A percentile compares a stretch with the other conserved stretches of the same genome.
phyloP scores from a whole-genome alignment of 805 yeast genomes.

The Jamesozyma lodderae region DNA sequence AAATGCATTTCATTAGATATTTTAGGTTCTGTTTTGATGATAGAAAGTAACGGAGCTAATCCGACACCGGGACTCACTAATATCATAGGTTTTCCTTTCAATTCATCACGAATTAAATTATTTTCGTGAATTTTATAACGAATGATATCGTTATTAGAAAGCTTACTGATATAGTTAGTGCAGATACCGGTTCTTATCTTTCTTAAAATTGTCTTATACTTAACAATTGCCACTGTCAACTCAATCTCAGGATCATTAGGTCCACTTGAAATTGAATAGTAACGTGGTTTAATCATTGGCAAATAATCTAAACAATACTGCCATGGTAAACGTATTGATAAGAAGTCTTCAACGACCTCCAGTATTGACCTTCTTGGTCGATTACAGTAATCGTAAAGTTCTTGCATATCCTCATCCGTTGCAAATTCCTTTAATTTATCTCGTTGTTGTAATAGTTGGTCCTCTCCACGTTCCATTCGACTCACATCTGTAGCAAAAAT shows the following conservation, averaged over 20 bases:
- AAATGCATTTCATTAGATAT: conserved; percentile 33
- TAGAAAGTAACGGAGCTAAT: conserved; percentile 79
- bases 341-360: conserved; percentile 79
- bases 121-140: conserved; percentile 44
- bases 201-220: conserved; percentile 73
- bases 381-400: conserved; percentile 82
- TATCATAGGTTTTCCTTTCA: conserved; percentile 42
- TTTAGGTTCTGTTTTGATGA: conserved; percentile 38
- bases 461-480: conserved; percentile 22
- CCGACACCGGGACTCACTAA: conserved; percentile 95
- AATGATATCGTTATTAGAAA: conserved; percentile 41
- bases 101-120: conserved; percentile 30
- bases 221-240: conserved; percentile 74
- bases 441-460: conserved; percentile 47
- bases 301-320: conserved; percentile 67
- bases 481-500: conserved; percentile 57
- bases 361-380: conserved; percentile 82
- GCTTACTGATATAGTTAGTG: conserved; percentile 57
- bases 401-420: conserved; percentile 64
- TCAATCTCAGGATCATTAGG: conserved; percentile 42
- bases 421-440: conserved; percentile 73
- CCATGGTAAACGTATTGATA: conserved; percentile 63
- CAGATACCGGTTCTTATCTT: conserved; percentile 74
- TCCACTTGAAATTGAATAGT: conserved; percentile 73
- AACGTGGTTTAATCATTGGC: conserved; percentile 71